phyloP scores from a whole-genome alignment of 306 rosid genomes.

The Chamaecrista fasciculata region DNA sequence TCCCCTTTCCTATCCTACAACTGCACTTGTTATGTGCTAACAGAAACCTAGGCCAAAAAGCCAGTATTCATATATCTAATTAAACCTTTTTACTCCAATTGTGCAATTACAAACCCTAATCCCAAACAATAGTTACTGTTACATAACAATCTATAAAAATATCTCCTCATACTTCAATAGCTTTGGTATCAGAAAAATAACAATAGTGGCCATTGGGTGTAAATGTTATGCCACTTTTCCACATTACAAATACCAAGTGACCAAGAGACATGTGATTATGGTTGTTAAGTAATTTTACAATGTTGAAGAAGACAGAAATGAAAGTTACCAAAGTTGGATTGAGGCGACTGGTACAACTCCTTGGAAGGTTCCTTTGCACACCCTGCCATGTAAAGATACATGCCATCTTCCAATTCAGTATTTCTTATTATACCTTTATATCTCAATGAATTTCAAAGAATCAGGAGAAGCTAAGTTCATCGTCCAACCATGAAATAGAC shows the following conservation, averaged over 20 bases:
- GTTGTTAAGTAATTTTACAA: not conserved
- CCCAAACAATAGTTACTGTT: not conserved
- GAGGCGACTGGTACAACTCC: conserved; percentile 39
- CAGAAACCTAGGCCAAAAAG: not conserved
- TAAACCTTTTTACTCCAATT: not conserved
- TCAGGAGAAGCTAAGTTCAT: not conserved
- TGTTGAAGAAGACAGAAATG: not conserved
- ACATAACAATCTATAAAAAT: not conserved
- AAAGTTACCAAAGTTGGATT: conserved; percentile 47
- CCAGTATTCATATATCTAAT: not conserved
- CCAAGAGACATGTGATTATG: not conserved
- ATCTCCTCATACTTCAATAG: not conserved
- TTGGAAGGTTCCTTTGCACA: conserved; percentile 47
- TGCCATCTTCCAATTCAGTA: not conserved
- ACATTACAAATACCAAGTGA: not conserved
- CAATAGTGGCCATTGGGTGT: not conserved
- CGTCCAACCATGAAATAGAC: not conserved
- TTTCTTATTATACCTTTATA: not conserved
- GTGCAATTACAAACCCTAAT: not conserved
- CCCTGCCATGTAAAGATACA: conserved; percentile 31
- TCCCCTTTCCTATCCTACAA: not conserved
- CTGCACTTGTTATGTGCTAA: not conserved
- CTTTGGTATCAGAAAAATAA: not conserved
- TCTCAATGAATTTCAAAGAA: not conserved
- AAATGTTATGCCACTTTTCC: not conserved